These are phyloP conservation scores for Aspergillus tanneri DNA, from an alignment of 2,329 filamentous ascomycete genomes.

Conservation along the genomic window DNA sequence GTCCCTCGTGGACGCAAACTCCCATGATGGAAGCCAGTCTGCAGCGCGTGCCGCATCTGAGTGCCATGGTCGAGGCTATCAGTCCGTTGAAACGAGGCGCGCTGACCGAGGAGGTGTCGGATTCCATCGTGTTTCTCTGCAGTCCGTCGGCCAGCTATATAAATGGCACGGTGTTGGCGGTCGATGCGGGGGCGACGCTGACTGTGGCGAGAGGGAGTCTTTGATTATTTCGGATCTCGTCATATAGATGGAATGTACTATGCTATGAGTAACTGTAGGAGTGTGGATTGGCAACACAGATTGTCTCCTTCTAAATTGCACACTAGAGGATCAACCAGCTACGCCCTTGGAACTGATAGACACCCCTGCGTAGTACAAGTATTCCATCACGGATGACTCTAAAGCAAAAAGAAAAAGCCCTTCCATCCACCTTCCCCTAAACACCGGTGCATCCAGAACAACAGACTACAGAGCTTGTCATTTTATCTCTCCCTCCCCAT, in stretches of 20 bases:
- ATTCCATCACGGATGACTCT: too few species aligned
- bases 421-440: too few species aligned
- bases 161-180: neutral
- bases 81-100: slow-evolving; percentile 6
- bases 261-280: too few species aligned
- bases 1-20: slow-evolving; percentile 21
- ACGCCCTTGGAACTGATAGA: too few species aligned
- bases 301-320: too few species aligned
- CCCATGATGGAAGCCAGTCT: slow-evolving; percentile 4
- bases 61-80: neutral
- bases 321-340: too few species aligned
- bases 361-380: too few species aligned
- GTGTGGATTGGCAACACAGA: too few species aligned
- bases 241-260: too few species aligned
- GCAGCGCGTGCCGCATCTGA: neutral
- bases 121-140: slow-evolving; percentile 3
- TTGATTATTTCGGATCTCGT: neutral
- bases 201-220: neutral
- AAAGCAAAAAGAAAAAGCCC: too few species aligned
- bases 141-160: neutral
- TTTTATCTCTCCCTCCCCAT: slow-evolving; percentile 14
- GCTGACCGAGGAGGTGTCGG: neutral
- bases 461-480: too few species aligned
- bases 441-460: too few species aligned
- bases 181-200: neutral